These are phyloP conservation scores for Metrosideros polymorpha DNA, from an alignment of 441 rosid species.

Conservation along the genomic window DNA sequence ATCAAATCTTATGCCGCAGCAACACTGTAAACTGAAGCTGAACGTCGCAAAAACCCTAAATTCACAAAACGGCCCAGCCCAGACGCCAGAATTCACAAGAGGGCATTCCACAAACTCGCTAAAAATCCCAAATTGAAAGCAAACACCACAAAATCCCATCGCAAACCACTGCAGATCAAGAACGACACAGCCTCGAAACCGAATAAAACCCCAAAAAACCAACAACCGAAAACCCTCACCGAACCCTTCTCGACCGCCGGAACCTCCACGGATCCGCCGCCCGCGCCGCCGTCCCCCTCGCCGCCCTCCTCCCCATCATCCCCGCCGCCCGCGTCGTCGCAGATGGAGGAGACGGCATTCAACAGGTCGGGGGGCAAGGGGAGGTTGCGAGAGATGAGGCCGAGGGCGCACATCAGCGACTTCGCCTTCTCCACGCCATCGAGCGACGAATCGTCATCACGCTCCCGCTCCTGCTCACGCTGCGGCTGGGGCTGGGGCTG, in stretches of 20 bases:
- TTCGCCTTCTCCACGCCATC: slow-evolving; percentile 46
- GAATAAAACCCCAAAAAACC: background rate
- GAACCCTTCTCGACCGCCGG: slow-evolving; percentile 13
- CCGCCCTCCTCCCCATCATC: background rate
- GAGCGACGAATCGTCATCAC: slow-evolving; percentile 10
- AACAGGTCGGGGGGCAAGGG: slow-evolving; percentile 79
- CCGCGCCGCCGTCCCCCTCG: background rate
- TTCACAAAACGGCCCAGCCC: background rate
- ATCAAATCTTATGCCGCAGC: background rate
- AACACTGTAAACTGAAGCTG: background rate
- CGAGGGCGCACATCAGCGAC: slow-evolving; percentile 79
- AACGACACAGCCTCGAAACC: background rate
- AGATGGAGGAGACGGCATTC: slow-evolving; percentile 65
- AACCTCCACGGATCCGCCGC: slow-evolving; percentile 11
- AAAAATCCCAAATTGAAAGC: slow-evolving; percentile 3
- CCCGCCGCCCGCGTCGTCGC: slow-evolving; percentile 21
- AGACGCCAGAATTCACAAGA: background rate
- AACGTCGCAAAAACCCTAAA: background rate
- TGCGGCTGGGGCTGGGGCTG: background rate
- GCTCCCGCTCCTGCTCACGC: background rate
- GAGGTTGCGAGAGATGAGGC: slow-evolving; percentile 81
- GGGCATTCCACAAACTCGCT: background rate
- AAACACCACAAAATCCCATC: background rate
- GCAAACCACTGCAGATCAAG: background rate
- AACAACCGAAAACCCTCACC: slow-evolving; percentile 29